Conservation (phyloP, 305 asterid species). For the Fraxinus angustifolia region DNA sequence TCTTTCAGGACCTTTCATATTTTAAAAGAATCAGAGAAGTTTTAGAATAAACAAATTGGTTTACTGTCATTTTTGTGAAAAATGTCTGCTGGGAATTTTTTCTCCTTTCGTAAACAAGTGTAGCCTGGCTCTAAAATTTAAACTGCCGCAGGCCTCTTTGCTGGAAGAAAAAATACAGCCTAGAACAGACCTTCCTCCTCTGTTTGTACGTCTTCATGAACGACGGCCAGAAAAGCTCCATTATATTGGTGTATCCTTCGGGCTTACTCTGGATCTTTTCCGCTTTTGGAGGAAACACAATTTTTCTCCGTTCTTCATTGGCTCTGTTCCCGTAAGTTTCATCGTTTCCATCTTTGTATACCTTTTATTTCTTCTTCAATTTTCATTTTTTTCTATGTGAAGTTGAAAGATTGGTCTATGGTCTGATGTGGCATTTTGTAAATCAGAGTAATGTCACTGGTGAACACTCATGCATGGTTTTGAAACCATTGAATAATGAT, state of each 20-base stretch:
- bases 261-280: constrained; percentile 80
- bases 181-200: constrained; percentile 68
- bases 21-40: not conserved
- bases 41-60: not conserved
- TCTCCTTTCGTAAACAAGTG: not conserved
- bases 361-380: not conserved
- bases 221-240: constrained; percentile 86
- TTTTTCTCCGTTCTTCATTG: constrained; percentile 83
- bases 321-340: constrained; percentile 56
- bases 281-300: constrained; percentile 87
- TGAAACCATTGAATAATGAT: constrained; percentile 69
- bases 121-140: constrained; percentile 1
- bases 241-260: constrained; percentile 86
- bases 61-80: not conserved
- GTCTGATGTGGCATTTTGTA: constrained; percentile 24
- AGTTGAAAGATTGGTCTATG: constrained; percentile 13
- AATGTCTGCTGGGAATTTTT: constrained; percentile 1
- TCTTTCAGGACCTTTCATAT: not conserved
- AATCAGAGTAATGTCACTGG: constrained; percentile 73
- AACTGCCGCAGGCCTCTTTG: constrained; percentile 58
- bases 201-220: constrained; percentile 80
- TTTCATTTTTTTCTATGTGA: constrained; percentile 3
- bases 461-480: constrained; percentile 83
- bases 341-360: not conserved
- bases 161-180: constrained; percentile 78